Conservation (phyloP, 164 flowering plant genomes). For the Magnolia kwangsiensis region DNA sequence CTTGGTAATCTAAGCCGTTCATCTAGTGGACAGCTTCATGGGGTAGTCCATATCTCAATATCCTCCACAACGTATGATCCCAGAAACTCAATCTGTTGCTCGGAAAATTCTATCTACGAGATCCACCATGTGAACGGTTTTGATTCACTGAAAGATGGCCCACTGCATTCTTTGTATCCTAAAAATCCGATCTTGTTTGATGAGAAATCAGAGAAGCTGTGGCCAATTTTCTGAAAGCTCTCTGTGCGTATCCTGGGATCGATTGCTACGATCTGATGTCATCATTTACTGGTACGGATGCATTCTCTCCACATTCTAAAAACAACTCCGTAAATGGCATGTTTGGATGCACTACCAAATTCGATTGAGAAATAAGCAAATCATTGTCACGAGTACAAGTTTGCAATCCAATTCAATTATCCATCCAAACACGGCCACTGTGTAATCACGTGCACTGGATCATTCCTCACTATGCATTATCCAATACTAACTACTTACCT, state of each 20-base stretch:
- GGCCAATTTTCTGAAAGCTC: conserved; percentile 31
- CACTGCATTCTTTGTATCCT: not conserved
- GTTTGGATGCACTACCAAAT: too few species aligned
- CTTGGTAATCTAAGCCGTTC: not conserved
- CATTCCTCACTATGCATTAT: too few species aligned
- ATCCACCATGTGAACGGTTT: not conserved
- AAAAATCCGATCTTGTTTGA: not conserved
- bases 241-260: conserved; percentile 50
- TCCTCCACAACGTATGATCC: too few species aligned
- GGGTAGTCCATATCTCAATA: too few species aligned
- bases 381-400: not conserved
- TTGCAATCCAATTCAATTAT: too few species aligned
- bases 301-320: not conserved
- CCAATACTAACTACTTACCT: not conserved
- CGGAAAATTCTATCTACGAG: too few species aligned
- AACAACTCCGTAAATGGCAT: not conserved
- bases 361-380: too few species aligned
- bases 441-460: too few species aligned
- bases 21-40: not conserved
- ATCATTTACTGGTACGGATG: conserved; percentile 24
- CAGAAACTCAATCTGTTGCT: not conserved
- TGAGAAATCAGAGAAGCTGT: conserved; percentile 33
- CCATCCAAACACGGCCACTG: not conserved
- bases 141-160: not conserved
- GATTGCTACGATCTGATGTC: conserved; percentile 56